These are phyloP conservation scores for Aureobasidium uvarum DNA, from an alignment of 2,329 filamentous ascomycete species.

Conservation along the genomic window DNA sequence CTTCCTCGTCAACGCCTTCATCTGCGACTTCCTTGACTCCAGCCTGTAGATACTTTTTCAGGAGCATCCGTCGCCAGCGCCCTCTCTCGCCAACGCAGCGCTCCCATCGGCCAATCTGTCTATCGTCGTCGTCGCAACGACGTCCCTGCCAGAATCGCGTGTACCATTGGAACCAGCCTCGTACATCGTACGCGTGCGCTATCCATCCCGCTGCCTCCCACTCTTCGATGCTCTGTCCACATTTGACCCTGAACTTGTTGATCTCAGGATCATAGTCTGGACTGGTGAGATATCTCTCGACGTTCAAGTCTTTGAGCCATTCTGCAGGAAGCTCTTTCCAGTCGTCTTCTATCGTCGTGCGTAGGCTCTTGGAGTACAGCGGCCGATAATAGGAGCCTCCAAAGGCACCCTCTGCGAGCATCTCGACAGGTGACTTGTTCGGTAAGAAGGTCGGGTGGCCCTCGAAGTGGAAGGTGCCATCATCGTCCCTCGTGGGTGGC, in stretches of 20 bases:
- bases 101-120: slow-evolving; percentile 54
- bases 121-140: slow-evolving; percentile 53
- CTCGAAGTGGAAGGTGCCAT: slow-evolving; percentile 49
- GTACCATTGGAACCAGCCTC: slow-evolving; percentile 61
- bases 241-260: slow-evolving; percentile 55
- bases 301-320: slow-evolving; percentile 48
- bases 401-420: slow-evolving; percentile 54
- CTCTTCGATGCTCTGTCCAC: slow-evolving; percentile 55
- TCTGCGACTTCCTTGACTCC: slow-evolving; percentile 53
- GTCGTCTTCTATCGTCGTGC: slow-evolving; percentile 47
- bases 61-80: slow-evolving; percentile 51
- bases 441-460: slow-evolving; percentile 49
- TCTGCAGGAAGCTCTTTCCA: slow-evolving; percentile 48
- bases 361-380: slow-evolving; percentile 46
- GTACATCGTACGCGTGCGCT: slow-evolving; percentile 52
- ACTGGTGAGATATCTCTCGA: slow-evolving; percentile 43
- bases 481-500: slow-evolving; percentile 44
- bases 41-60: slow-evolving; percentile 53
- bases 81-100: slow-evolving; percentile 55
- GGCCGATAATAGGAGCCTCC: slow-evolving; percentile 55
- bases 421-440: slow-evolving; percentile 55
- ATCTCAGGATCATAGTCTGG: slow-evolving; percentile 48
- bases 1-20: slow-evolving; percentile 45
- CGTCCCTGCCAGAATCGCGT: slow-evolving; percentile 53
- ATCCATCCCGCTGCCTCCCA: slow-evolving; percentile 59